Percentiles rank a stretch among this genome's conserved stretches.
phyloP scores from a whole-genome alignment of 306 rosid genomes.

The Inga oerstediana region DNA sequence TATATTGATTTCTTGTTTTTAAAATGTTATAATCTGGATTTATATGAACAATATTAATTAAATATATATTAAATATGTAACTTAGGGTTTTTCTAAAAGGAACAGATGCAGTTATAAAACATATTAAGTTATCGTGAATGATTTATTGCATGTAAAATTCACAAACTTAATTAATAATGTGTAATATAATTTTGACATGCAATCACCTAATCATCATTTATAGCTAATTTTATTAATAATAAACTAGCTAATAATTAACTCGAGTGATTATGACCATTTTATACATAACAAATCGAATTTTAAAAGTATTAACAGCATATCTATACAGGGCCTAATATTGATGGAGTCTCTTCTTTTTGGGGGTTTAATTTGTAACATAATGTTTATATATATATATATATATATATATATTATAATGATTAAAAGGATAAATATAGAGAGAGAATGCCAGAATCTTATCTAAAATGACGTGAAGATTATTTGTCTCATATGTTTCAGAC shows the following conservation, averaged over 20 bases:
- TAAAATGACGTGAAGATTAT: neutral
- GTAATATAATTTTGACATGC: neutral
- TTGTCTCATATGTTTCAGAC: conserved; percentile 6
- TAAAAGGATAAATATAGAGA: neutral
- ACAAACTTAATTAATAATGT: neutral
- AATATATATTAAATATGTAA: neutral
- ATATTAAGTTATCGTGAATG: neutral
- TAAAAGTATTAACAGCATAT: neutral
- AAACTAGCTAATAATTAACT: neutral
- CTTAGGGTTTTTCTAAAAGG: too few species aligned
- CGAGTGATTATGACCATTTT: neutral
- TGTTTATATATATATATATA: neutral
- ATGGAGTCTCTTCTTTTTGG: neutral
- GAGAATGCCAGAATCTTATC: neutral
- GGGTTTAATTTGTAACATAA: neutral
- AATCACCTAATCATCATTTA: neutral
- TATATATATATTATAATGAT: neutral
- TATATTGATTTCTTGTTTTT: neutral
- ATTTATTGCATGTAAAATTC: neutral
- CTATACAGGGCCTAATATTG: neutral
- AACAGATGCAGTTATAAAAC: neutral
- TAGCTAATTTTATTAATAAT: neutral
- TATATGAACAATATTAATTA: neutral
- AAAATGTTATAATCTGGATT: neutral
- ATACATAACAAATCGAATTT: neutral